Conservation (phyloP, 352 stramenopile species). For the Phytophthora pini region DNA sequence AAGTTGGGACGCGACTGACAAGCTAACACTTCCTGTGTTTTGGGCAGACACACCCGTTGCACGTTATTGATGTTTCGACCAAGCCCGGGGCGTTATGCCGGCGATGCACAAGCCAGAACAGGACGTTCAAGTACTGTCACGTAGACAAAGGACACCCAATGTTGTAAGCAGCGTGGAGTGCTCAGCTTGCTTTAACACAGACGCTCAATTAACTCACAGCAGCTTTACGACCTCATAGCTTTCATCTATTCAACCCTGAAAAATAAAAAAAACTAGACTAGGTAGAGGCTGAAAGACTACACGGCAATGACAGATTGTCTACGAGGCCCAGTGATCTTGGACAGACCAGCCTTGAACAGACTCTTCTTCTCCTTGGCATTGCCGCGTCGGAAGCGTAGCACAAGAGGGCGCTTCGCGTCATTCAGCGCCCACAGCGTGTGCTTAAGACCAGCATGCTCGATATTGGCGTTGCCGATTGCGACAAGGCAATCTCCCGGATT, state of each 20-base stretch:
- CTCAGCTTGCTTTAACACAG: not conserved
- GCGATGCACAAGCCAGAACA: constrained; percentile 40
- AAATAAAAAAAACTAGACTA: constrained; percentile 28
- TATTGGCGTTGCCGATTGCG: constrained; percentile 82
- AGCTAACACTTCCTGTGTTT: constrained; percentile 2
- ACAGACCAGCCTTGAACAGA: constrained; percentile 61
- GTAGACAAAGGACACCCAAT: constrained; percentile 79
- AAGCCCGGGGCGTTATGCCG: constrained; percentile 53
- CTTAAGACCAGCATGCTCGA: constrained; percentile 86
- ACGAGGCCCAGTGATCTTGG: constrained; percentile 41
- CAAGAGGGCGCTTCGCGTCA: constrained; percentile 71
- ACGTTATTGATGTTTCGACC: constrained; percentile 76
- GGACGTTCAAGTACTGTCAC: constrained; percentile 75
- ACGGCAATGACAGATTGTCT: constrained; percentile 55
- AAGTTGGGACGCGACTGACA: constrained; percentile 14
- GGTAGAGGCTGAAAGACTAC: constrained; percentile 26
- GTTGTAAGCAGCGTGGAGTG: constrained; percentile 43
- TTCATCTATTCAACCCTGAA: constrained; percentile 22
- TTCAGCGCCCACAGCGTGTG: constrained; percentile 88
- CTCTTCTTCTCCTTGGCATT: constrained; percentile 81
- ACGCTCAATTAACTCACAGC: constrained; percentile 15
- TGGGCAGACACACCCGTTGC: constrained; percentile 62
- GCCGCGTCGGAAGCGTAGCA: constrained; percentile 81
- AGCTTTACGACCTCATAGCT: constrained; percentile 24
- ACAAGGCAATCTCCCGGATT: constrained; percentile 86